Evolutionary conservation across 768 basidiomycete species (phyloP).

Genomic region (Collybia sp.): DNA sequence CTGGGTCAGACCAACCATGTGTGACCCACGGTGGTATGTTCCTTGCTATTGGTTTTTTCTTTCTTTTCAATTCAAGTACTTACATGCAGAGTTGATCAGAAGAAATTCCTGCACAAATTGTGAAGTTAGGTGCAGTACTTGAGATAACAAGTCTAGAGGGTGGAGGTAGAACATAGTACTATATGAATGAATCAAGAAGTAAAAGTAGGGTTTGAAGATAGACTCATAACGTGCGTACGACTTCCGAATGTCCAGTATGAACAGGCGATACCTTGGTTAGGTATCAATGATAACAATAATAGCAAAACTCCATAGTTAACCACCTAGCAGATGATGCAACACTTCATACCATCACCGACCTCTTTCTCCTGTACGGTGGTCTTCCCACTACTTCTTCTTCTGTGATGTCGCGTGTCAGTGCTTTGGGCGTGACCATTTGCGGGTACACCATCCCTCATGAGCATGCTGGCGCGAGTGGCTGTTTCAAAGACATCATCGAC

Average conservation of each 20-base stretch:
- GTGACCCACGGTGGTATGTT: no score
- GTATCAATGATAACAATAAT: background rate
- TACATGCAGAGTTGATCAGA: no score
- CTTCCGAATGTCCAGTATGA: background rate
- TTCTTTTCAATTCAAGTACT: no score
- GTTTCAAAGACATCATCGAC: constrained; percentile 98
- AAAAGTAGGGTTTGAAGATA: background rate
- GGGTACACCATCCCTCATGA: constrained; percentile 84
- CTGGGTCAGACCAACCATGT: no score
- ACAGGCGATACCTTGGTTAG: no score
- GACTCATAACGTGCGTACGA: background rate
- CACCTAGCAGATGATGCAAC: constrained; percentile 64
- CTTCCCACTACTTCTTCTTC: constrained; percentile 51
- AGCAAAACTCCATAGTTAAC: background rate
- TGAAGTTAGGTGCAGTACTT: no score
- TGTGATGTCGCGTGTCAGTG: constrained; percentile 39
- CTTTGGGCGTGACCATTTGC: constrained; percentile 32
- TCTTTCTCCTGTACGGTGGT: constrained; percentile 36
- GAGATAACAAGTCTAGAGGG: no score
- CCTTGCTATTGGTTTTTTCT: no score
- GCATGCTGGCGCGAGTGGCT: constrained; percentile 93
- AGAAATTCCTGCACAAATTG: no score
- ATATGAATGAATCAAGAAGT: background rate
- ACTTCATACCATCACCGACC: constrained; percentile 53
- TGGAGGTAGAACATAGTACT: background rate